Evolutionary conservation across 306 rosid genomes (phyloP).

Genomic region (Luffa acutangula): DNA sequence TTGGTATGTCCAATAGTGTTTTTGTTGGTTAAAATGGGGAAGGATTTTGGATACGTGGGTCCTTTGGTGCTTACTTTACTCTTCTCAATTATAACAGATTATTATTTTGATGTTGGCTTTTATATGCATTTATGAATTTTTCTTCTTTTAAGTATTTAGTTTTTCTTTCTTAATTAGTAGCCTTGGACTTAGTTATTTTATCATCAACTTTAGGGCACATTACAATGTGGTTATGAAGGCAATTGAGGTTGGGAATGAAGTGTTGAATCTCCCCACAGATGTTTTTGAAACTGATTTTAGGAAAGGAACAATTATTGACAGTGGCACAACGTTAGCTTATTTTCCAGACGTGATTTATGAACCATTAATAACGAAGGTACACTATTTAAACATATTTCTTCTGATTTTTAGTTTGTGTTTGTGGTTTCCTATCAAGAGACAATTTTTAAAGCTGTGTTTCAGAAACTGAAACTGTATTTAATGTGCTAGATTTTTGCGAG

Average conservation of each 20-base stretch:
- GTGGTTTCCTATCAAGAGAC: not conserved
- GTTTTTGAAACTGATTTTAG: conserved; percentile 35
- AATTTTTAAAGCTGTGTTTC: conserved; percentile 11
- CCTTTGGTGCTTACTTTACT: not conserved
- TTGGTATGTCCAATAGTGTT: not conserved
- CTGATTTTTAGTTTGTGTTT: not conserved
- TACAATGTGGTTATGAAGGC: conserved; percentile 72
- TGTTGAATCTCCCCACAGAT: conserved; percentile 47
- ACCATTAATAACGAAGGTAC: conserved; percentile 43
- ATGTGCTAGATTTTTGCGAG: conserved; percentile 32
- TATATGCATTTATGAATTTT: conserved; percentile 5
- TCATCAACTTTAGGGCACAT: conserved; percentile 54
- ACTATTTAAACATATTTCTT: not conserved
- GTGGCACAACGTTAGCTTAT: conserved; percentile 93
- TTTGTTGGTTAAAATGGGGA: not conserved
- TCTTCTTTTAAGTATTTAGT: conserved; percentile 11
- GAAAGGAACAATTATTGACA: conserved; percentile 68
- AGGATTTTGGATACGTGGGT: not conserved
- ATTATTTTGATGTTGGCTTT: not conserved
- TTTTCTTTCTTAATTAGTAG: conserved; percentile 17
- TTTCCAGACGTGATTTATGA: conserved; percentile 39
- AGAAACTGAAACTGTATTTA: conserved; percentile 11
- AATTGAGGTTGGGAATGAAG: conserved; percentile 51
- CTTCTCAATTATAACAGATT: not conserved
- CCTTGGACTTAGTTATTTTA: conserved; percentile 23